Base-by-base conservation (phyloP, 768 basidiomycete genomes). In the Leccinum incarnatum region DNA sequence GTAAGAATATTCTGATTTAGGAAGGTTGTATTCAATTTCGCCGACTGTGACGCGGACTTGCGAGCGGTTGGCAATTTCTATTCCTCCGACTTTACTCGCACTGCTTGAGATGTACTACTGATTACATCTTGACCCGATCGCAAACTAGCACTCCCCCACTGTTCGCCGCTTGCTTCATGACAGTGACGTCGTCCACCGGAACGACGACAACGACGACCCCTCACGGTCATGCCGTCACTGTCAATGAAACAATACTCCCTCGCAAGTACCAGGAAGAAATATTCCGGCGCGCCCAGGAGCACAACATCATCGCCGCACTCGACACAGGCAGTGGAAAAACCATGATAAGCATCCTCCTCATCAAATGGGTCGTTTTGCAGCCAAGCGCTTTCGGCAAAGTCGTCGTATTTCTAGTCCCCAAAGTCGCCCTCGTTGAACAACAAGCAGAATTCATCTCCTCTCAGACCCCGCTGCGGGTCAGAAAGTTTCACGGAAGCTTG, bases 351-450 rank as follows among this genome's bases (percentile, higher is more conserved):
- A 78, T 79, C 47, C 73, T 83, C 7, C 81, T 95, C 58, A 87
- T 94, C 66, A 87, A 87, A 74, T 92, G 87, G 87, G 79, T 89
- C 56, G 77, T 83, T 19, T 67, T 81, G 0, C 81, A 81, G 59
- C 77, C 82, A 19, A 64, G 69, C 15, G 77, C 81, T 2, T 64
- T 73, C 45, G 80, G 79, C 54, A 91, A 89, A 71, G 80, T 83
- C 50, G 79, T 87, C 62, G 80, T 93, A 10, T 95, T 95, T 67
- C 79, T 95, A 34, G 92, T 92, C 2, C 94, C 94, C 0, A 88
- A 88, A 63, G 91, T 93, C 4, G 81, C 91, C 2, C 81, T 96
- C 15, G 94, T 95, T 21, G 83, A 89, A 62, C 94, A 95, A 68
- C 91, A 94, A 68, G 83, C 80, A 21, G 76, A 81, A 23, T 91